Evolutionary conservation across 2,329 filamentous ascomycete genomes (phyloP).

Genomic region (Colletotrichum navitas): DNA sequence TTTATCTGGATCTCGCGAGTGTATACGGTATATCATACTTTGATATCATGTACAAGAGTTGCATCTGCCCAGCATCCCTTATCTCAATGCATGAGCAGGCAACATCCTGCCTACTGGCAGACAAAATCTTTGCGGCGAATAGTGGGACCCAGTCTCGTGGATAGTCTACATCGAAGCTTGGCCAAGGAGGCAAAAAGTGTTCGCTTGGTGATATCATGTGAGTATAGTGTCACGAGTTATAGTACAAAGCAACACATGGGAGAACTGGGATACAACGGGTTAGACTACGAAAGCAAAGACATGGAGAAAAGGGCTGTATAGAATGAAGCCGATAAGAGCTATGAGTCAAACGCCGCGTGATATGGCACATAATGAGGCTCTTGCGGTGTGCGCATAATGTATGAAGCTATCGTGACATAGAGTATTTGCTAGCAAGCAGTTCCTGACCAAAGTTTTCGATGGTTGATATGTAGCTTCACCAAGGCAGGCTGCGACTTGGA

Average conservation of each 20-base stretch:
- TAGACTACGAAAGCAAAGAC: no score
- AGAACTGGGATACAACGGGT: no score
- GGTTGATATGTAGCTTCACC: neutral
- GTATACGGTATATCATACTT: neutral
- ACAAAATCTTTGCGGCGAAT: neutral
- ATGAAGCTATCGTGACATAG: no score
- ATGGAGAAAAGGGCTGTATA: no score
- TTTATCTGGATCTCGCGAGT: no score
- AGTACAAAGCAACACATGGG: no score
- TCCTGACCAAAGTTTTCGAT: neutral
- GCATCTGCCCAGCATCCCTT: slow-evolving; percentile 6
- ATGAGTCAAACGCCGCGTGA: no score
- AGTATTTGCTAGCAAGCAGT: neutral
- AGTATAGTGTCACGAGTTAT: no score
- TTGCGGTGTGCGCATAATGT: no score
- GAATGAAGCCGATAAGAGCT: no score
- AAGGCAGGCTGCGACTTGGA: neutral
- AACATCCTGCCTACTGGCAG: neutral
- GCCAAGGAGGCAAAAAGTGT: neutral
- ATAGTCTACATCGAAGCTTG: neutral
- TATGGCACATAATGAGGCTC: no score
- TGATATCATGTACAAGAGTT: slow-evolving; percentile 11
- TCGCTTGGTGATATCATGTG: no score
- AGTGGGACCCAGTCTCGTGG: neutral
- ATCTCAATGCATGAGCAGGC: slow-evolving; percentile 20